phyloP scores from a whole-genome alignment of 2,329 filamentous ascomycete species.

The Botryotinia globosa region DNA sequence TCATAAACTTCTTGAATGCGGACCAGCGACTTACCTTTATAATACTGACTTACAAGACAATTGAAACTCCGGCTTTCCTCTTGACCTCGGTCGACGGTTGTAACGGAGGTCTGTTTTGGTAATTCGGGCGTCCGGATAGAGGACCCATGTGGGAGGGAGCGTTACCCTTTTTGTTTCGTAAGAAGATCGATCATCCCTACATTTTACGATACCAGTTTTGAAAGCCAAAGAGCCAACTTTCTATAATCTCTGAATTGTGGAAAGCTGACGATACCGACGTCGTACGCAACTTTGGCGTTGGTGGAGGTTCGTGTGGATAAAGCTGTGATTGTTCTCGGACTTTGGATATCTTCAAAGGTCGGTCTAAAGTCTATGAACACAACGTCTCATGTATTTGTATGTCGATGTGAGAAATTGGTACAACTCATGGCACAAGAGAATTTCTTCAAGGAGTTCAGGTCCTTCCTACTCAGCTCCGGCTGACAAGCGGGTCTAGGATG shows the following conservation, averaged over 20 bases:
- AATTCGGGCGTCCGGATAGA: slow-evolving; percentile 4
- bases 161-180: not conserved
- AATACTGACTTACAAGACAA: not conserved
- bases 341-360: not conserved
- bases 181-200: not conserved
- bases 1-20: not conserved
- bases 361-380: not conserved
- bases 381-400: not conserved
- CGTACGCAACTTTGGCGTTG: not conserved
- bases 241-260: not conserved
- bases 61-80: not conserved
- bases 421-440: not conserved
- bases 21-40: not conserved
- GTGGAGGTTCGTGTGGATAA: not conserved
- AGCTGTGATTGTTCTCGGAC: not conserved
- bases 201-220: not conserved
- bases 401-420: not conserved
- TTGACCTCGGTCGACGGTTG: slow-evolving; percentile 10
- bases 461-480: not conserved
- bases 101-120: not conserved
- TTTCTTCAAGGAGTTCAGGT: too few relatives aligned
- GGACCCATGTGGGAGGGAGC: not conserved
- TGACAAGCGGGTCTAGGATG: not conserved
- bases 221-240: not conserved
- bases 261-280: not conserved